These are phyloP conservation scores for Dactylellina leptospora DNA, from an alignment of 2,329 filamentous ascomycete genomes.

Conservation along the genomic window DNA sequence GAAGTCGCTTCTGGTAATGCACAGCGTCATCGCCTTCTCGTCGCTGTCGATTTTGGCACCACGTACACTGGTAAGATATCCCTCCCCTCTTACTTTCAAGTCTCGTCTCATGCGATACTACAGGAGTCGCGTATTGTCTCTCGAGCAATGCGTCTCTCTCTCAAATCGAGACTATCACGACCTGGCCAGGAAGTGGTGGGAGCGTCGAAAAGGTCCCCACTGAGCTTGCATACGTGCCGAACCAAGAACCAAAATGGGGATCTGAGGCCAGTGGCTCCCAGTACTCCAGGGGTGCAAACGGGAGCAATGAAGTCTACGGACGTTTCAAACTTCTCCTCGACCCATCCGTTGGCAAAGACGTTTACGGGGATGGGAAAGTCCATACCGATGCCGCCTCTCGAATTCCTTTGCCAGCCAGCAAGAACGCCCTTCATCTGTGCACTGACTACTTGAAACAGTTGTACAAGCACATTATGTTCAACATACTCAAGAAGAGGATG, in stretches of 20 bases:
- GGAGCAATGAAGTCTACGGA: slow-evolving; percentile 11
- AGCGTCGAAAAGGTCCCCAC: slow-evolving; percentile 29
- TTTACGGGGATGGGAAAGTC: neutral
- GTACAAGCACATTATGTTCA: slow-evolving; percentile 20
- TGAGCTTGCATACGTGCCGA: slow-evolving; percentile 12
- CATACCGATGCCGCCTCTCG: neutral
- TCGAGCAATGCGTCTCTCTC: slow-evolving; percentile 7
- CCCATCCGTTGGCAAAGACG: neutral
- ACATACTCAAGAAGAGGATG: slow-evolving; percentile 16
- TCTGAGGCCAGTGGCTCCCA: slow-evolving; percentile 18
- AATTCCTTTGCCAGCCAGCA: slow-evolving; percentile 15
- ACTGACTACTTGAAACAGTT: slow-evolving; percentile 18
- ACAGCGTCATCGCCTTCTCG: slow-evolving; percentile 14
- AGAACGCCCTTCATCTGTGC: slow-evolving; percentile 21
- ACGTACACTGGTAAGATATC: slow-evolving; percentile 30
- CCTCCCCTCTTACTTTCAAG: too few relatives aligned
- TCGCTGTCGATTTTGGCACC: slow-evolving; percentile 31
- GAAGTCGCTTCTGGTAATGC: neutral
- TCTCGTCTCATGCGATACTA: too few relatives aligned
- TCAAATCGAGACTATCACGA: slow-evolving; percentile 29
- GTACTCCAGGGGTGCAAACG: neutral
- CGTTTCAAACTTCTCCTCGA: slow-evolving; percentile 35
- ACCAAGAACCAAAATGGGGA: slow-evolving; percentile 21
- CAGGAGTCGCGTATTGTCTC: slow-evolving; percentile 29
- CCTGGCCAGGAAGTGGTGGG: slow-evolving; percentile 19